Percentiles rank a stretch among this genome's conserved stretches.
phyloP scores from a whole-genome alignment of 345 rosid genomes.

The Moricandia moricandioides region DNA sequence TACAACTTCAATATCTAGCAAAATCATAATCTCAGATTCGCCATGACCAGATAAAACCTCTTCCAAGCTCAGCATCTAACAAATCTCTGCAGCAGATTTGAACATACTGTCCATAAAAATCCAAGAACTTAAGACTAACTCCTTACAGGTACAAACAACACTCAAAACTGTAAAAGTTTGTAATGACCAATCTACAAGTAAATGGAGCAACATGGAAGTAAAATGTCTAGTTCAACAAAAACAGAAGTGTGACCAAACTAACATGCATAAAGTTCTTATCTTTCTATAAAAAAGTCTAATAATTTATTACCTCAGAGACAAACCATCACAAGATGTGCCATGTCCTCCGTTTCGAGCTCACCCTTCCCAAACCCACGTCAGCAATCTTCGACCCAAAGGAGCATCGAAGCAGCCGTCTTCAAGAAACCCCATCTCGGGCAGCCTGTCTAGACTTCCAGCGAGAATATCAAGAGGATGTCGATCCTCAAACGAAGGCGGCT shows the following conservation, averaged over 20 bases:
- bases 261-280: neutral
- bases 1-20: neutral
- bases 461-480: constrained; percentile 25
- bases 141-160: constrained; percentile 8
- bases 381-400: constrained; percentile 29
- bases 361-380: constrained; percentile 21
- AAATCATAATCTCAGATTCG: neutral
- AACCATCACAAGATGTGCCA: constrained; percentile 1
- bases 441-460: constrained; percentile 39
- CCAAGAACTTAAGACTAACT: neutral
- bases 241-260: neutral
- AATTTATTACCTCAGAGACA: constrained; percentile 22
- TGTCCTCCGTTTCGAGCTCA: neutral
- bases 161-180: constrained; percentile 17
- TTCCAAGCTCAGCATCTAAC: neutral
- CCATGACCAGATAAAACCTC: neutral
- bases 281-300: neutral
- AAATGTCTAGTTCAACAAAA: neutral
- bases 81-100: neutral
- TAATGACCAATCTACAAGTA: neutral
- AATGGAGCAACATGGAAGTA: neutral
- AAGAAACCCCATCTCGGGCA: constrained; percentile 37
- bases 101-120: neutral
- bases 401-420: constrained; percentile 36
- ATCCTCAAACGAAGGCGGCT: constrained; percentile 33